Evolutionary conservation across 495 filamentous ascomycete species (phyloP).

Genomic region (Penicillium lagena): DNA sequence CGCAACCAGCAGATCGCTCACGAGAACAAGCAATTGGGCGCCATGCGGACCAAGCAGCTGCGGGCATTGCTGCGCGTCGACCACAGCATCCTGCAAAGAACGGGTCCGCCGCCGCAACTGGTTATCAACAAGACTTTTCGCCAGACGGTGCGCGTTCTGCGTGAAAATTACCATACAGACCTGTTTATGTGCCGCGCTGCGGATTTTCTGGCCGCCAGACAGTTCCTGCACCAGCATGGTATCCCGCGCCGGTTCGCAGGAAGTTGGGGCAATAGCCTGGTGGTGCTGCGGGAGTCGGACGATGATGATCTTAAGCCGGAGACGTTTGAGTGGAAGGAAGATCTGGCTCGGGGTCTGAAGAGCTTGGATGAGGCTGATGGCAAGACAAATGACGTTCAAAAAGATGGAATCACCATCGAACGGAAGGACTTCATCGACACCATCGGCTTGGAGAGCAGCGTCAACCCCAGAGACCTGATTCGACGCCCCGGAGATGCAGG

Average conservation of each 20-base stretch:
- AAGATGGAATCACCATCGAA: background rate
- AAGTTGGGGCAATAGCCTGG: conserved; percentile 22
- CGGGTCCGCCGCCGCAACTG: conserved; percentile 9
- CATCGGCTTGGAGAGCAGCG: background rate
- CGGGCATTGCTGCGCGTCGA: conserved; percentile 20
- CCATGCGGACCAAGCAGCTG: conserved; percentile 28
- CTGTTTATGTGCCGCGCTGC: conserved; percentile 18
- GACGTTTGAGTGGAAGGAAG: conserved; percentile 13
- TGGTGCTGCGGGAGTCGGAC: conserved; percentile 4
- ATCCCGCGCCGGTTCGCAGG: conserved; percentile 24
- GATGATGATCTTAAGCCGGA: background rate
- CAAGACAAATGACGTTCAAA: background rate
- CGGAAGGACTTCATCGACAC: conserved; percentile 2
- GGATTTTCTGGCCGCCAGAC: conserved; percentile 21
- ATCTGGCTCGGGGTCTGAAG: background rate
- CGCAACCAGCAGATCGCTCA: conserved; percentile 18
- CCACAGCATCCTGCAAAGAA: conserved; percentile 13
- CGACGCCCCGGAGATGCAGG: background rate
- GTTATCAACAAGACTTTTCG: conserved; percentile 15
- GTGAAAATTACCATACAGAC: conserved; percentile 4
- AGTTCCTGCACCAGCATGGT: conserved; percentile 18
- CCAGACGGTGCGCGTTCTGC: conserved; percentile 6
- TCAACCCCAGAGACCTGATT: background rate
- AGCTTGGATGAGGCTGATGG: background rate
- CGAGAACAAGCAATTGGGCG: conserved; percentile 20